Base-by-base conservation (phyloP, 495 filamentous ascomycete genomes). In the Aspergillus campestris region DNA sequence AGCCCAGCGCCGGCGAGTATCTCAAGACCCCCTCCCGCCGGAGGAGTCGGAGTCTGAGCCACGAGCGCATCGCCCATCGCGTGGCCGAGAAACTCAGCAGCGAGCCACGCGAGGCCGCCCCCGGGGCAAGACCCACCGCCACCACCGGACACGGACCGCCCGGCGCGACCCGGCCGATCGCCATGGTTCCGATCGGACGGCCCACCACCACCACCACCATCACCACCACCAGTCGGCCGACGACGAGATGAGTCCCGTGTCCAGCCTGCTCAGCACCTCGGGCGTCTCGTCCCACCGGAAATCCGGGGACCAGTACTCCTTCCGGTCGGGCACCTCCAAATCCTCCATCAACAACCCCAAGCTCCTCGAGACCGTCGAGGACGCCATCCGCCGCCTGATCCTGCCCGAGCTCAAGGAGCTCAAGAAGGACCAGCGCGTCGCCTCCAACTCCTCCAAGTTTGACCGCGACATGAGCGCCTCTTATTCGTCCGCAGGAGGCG, bases 291-390 rank as follows among this genome's bases (percentile, higher is more conserved):
- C 80, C 8, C 82, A 77, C 55, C 79, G 82, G 45, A 77, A 77
- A 33, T 88, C 85, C 10, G 75, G 79, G 33, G 85, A 89, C 56
- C 76, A 84, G 46, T 79, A 87, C 55, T 90, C 89, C 5, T 71
- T 86, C 42, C 78, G 78, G 31, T 90, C 87, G 4, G 79, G 81
- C 28, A 80, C 81, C 11, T 92, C 88, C 18, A 87, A 81, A 44
- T 87, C 89, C 6, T 92, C 87, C 0, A 83, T 95, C 64, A 96
- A 94, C 65, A 96, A 98, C 58, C 91, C 91, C 0, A 94, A 87
- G 50, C 66, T 98, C n/a, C 77, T 97, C 5, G 87, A 94, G 60
- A 90, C 89, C 0, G 91, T 98, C 7, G 91, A 97, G 64, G 91
- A 96, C 69, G 89, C 92, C 14, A 97, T 98, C 52, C 83, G 86